Evolutionary conservation across 2,329 filamentous ascomycete species (phyloP).

Genomic region (Neofusicoccum sp.): DNA sequence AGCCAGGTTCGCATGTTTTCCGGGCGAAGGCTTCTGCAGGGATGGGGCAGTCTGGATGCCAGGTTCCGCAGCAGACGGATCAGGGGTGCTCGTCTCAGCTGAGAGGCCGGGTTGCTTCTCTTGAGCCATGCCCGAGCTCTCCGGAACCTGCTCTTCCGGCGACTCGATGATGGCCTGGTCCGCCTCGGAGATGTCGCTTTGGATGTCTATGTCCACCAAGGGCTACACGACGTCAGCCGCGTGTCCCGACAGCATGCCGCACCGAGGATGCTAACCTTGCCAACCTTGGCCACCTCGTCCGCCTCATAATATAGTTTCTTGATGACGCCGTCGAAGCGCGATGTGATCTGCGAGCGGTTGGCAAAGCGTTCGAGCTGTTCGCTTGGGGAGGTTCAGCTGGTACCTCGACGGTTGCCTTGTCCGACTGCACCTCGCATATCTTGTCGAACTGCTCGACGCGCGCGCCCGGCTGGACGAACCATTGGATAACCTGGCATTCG

Average conservation of each 20-base stretch:
- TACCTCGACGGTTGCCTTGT: slow-evolving; percentile 77
- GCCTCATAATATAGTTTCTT: slow-evolving; percentile 96
- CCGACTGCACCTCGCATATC: slow-evolving; percentile 96
- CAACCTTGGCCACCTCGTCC: slow-evolving; percentile 94
- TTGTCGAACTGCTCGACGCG: slow-evolving; percentile 97
- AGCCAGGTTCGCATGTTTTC: slow-evolving; percentile 74
- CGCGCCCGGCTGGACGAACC: slow-evolving; percentile 96
- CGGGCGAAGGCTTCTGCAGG: slow-evolving; percentile 41
- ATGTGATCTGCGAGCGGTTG: slow-evolving; percentile 72
- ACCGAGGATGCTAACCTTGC: slow-evolving; percentile 55
- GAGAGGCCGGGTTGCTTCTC: slow-evolving; percentile 28
- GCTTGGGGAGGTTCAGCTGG: slow-evolving; percentile 17
- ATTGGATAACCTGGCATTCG: slow-evolving; percentile 98
- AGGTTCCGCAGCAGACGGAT: slow-evolving; percentile 4
- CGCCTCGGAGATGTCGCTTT: slow-evolving; percentile 70
- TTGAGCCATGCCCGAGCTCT: neutral
- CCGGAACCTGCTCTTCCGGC: neutral
- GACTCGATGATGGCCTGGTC: slow-evolving; percentile 47
- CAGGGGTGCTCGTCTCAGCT: slow-evolving; percentile 24
- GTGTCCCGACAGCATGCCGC: neutral
- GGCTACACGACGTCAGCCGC: slow-evolving; percentile 54
- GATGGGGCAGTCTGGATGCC: neutral
- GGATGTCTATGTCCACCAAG: slow-evolving; percentile 92
- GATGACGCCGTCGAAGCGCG: slow-evolving; percentile 90
- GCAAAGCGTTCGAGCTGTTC: slow-evolving; percentile 24